A percentile compares a stretch with the other conserved stretches of the same genome.
Evolutionary conservation across 1,284 basidiomycete genomes (phyloP).

Genomic region (Athelia sp.): DNA sequence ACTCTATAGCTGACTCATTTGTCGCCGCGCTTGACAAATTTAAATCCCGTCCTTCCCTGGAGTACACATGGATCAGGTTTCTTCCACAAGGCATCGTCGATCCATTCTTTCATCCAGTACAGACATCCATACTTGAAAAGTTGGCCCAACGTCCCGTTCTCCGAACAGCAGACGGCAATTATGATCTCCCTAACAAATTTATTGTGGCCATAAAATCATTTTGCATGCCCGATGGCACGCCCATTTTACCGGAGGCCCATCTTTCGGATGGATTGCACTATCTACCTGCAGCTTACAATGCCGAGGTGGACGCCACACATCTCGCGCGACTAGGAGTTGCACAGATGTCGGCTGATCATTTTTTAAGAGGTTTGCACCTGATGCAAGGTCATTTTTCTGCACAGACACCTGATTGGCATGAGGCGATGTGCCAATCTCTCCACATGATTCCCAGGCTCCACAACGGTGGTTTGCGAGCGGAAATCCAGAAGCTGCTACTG

Average conservation of each 20-base stretch:
- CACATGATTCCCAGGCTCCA: not conserved
- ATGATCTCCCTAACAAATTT: constrained; percentile 5
- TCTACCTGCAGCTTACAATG: not conserved
- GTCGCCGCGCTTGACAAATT: not conserved
- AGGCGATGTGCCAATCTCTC: not conserved
- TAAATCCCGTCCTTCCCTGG: not conserved
- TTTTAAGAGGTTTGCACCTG: not conserved
- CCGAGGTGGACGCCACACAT: not conserved
- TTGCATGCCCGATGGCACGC: not conserved
- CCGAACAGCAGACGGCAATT: not conserved
- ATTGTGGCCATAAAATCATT: constrained; percentile 1
- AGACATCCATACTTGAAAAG: not conserved
- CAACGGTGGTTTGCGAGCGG: not conserved
- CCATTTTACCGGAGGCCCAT: not conserved
- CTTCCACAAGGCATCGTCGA: not conserved
- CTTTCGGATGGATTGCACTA: not conserved
- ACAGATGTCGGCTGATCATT: not conserved
- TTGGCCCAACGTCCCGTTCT: not conserved
- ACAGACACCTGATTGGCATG: not conserved
- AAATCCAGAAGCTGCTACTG: not conserved
- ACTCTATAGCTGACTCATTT: constrained; percentile 8
- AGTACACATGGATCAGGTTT: not conserved
- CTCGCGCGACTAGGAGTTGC: not conserved
- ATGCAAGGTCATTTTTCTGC: not conserved
- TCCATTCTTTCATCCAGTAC: not conserved